Base-by-base conservation (phyloP, 129 eudicot genomes). In the Erigeron canadensis region DNA sequence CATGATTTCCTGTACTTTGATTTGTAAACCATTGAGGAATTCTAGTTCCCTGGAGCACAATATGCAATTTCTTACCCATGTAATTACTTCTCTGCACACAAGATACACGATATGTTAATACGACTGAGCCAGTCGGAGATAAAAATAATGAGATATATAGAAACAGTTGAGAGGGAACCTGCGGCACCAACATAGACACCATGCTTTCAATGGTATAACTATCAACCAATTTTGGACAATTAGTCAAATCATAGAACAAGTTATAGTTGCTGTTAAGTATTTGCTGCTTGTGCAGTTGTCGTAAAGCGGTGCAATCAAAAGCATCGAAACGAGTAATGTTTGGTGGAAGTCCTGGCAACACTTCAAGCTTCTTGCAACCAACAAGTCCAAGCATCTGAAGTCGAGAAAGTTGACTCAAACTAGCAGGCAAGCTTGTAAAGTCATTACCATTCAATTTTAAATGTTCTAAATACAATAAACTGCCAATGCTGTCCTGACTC, bases 331-430 rank as follows among this genome's bases (percentile, higher is more conserved):
- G 67, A 15, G 10, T 7, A 62, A 62, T 62, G 69, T 42, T 40
- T 5, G 54, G 75, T 70, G 75, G 75, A 70, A 41, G 53, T 70
- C 55, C 13, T 3, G 65, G 65, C 8, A 70, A 43, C 40, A 17
- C 65, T 56, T 39, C 54, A 22, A 70, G 21, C 18, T 55, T 39
- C 54, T 70, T 54, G 65, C 75, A 70, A 18, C 18, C 22, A 55
- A 1, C 18, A 6, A 70, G 9, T 2, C 2, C 4, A 70, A 70
- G 54, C 17, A 0, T 12, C 12, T 12, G 7, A 55, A 70, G 75
- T 10, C 2, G 41, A 54, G 54, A 55, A 55, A 70, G 65, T 39
- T 17, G 54, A 54, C 22, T 55, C 9, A 70, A 55, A 56, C 41
- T 39, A 37, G 23, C 19, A 40, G 75, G 75, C 15, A 70, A 70